Evolutionary conservation across 306 rosid genomes (phyloP), one percentile per base, ranked within the genome.

Genomic region (Astragalus glycyphyllos): DNA sequence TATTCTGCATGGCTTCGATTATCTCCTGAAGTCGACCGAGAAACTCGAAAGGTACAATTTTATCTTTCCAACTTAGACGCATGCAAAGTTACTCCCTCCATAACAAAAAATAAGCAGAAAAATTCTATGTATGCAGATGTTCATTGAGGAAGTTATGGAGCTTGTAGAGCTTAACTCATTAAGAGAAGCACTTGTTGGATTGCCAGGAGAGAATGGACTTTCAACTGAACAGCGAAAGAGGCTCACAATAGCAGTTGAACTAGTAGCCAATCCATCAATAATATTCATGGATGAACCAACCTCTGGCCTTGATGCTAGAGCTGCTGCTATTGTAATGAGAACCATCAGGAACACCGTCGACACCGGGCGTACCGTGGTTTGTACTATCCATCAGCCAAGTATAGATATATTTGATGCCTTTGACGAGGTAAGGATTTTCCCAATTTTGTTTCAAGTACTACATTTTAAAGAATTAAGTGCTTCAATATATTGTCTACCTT

Each of bases 1-100:
- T 88, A 80, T 71, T 88, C 92, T 4, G 88, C 96, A 11, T 85
- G 96, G 92, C 96, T 91, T 61, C 83, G 96, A 1, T 72, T 91
- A 58, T 62, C 86, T 6, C 80, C 79, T 7, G 86, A 85, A 56
- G 86, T 86, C 60, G 92, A 86, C 49, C 35, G 59, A 5, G 68
- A 57, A 44, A 88, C 89, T 6, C 85, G 85, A 83, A 72, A 67
- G 87, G 92, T 51, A 66, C 9, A 76, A 76, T 14, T 48, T 32
- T 40, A 38, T 72, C 8, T 37, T 66, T 37, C 3, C 1, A 65
- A 55, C 34, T 13, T 51, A 50, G 32, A 38, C 26, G 37, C 56
- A 51, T 6, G 37, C 50, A 38, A 62, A 20, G 2, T 20, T 20
- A 20, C 23, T 20, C 23, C 23, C 23, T 20, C 1, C 2, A 2